A percentile compares a stretch with the other conserved stretches of the same genome.
These are phyloP conservation scores for Aspergillus sparsus DNA, from an alignment of 495 filamentous ascomycete species.

Conservation along the genomic window DNA sequence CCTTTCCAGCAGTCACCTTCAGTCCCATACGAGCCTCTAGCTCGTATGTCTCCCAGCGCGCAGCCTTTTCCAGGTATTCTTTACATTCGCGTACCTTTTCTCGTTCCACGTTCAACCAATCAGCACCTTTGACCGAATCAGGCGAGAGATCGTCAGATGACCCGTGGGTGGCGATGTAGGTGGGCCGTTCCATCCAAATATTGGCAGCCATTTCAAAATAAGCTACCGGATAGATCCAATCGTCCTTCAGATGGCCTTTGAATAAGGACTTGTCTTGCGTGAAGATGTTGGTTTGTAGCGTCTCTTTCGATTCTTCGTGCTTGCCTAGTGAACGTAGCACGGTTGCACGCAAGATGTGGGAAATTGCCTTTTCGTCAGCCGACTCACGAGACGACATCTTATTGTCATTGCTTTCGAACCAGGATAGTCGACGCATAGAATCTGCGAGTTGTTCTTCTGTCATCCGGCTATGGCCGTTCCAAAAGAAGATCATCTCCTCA, in stretches of 20 bases:
- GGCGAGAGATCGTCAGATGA: constrained; percentile 10
- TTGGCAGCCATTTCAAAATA: constrained; percentile 88
- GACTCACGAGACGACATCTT: constrained; percentile 58
- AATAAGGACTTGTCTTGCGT: constrained; percentile 65
- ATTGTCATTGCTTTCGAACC: constrained; percentile 61
- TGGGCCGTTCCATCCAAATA: constrained; percentile 67
- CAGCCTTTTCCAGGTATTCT: constrained; percentile 73
- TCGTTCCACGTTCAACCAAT: constrained; percentile 44
- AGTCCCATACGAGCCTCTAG: constrained; percentile 84
- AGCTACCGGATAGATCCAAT: constrained; percentile 78
- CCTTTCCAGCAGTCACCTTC: constrained; percentile 76
- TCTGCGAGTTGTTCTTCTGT: constrained; percentile 59
- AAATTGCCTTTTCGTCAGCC: constrained; percentile 72
- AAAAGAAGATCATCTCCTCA: constrained; percentile 96
- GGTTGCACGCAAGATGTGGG: constrained; percentile 65
- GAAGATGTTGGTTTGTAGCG: constrained; percentile 62
- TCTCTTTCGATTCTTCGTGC: constrained; percentile 61
- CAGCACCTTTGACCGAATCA: constrained; percentile 13
- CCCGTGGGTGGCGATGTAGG: constrained; percentile 37
- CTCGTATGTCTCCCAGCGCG: constrained; percentile 81
- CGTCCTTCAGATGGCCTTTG: constrained; percentile 73
- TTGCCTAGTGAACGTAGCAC: constrained; percentile 62
- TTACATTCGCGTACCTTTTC: constrained; percentile 65
- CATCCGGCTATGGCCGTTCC: constrained; percentile 84
- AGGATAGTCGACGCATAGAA: constrained; percentile 63